Evolutionary conservation across 129 eudicot species (phyloP), one percentile per base, ranked within the genome.

Genomic region (Cynara cardunculus): DNA sequence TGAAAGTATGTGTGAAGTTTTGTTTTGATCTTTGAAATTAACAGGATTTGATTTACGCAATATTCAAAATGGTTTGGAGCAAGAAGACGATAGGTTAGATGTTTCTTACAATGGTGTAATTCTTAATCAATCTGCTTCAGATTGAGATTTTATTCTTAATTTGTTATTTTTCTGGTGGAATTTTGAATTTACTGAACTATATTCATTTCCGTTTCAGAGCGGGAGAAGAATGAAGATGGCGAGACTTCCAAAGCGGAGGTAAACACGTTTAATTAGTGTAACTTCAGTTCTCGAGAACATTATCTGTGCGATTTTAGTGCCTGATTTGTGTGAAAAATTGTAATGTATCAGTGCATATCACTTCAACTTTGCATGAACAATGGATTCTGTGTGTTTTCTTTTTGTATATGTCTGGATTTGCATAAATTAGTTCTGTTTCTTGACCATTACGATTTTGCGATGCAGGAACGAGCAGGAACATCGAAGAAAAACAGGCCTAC

Each of bases 51-150:
- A 80, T 94, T 77, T 85, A 88, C 44, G 94, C 87, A 62, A 85
- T 94, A 61, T 91, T 94, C 93, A 91, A 86, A 84, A 82, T 77
- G 72, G 81, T 85, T 70, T 91, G 98, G 98, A 82, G 78, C 73
- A 88, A 81, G 80, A 90, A 83, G 62, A 89, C 91, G 49, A 74
- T 85, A 75, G 98, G 97, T 93, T 71, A n/a, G 75, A 30, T 72
- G 78, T 71, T 37, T 13, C 37, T 21, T 64, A 7, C 78, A 62
- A 73, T 34, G 59, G 46, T 32, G 69, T 25, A 25, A 41, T 22
- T 72, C 49, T 25, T 34, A 21, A 62, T 65, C 46, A 10, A 68
- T 59, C 77, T 44, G 6, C 61, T 84, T 26, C 16, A 0, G 3
- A 64, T n/a, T 39, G 5, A 2, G 44, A 16, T 32, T 62, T 80